phyloP scores from a whole-genome alignment of 371 early-diverging fungal species.

The Paraphysoderma sedebokerense region DNA sequence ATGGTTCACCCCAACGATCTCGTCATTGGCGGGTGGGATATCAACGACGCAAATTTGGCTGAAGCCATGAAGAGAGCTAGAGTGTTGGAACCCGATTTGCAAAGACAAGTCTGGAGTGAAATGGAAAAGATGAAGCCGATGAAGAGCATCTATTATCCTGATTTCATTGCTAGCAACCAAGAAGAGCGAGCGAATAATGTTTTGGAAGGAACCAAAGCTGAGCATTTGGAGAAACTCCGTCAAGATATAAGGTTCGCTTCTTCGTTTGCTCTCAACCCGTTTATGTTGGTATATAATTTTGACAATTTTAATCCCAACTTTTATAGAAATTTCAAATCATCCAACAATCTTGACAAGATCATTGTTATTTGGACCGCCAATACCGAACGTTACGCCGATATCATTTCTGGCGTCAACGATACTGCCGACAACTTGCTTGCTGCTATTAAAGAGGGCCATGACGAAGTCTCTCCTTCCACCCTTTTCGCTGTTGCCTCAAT shows the following conservation, averaged over 20 bases:
- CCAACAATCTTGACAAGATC: constrained; percentile 73
- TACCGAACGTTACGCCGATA: constrained; percentile 74
- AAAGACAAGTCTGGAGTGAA: constrained; percentile 70
- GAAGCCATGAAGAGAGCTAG: constrained; percentile 82
- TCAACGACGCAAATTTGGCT: constrained; percentile 62
- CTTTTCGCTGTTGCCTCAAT: constrained; percentile 91
- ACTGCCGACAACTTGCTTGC: constrained; percentile 78
- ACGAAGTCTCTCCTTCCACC: constrained; percentile 88
- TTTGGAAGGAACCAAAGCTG: constrained; percentile 64
- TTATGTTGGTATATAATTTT: not conserved
- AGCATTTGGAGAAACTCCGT: constrained; percentile 75
- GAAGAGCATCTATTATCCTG: constrained; percentile 90
- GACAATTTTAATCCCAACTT: not conserved
- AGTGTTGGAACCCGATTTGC: constrained; percentile 87
- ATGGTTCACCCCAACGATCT: constrained; percentile 91
- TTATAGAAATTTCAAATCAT: constrained; percentile 78
- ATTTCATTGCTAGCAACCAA: constrained; percentile 93
- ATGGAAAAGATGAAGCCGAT: constrained; percentile 64
- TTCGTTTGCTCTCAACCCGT: not conserved
- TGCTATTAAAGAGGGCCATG: constrained; percentile 58
- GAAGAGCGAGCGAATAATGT: constrained; percentile 86
- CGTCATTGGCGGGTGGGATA: constrained; percentile 95
- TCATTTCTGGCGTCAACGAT: constrained; percentile 84
- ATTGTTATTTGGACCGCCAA: constrained; percentile 96
- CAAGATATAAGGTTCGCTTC: constrained; percentile 69